A percentile compares a stretch with the other conserved stretches of the same genome.
phyloP scores from a whole-genome alignment of 2,329 filamentous ascomycete species.

The Aspergillus costaricaensis region DNA sequence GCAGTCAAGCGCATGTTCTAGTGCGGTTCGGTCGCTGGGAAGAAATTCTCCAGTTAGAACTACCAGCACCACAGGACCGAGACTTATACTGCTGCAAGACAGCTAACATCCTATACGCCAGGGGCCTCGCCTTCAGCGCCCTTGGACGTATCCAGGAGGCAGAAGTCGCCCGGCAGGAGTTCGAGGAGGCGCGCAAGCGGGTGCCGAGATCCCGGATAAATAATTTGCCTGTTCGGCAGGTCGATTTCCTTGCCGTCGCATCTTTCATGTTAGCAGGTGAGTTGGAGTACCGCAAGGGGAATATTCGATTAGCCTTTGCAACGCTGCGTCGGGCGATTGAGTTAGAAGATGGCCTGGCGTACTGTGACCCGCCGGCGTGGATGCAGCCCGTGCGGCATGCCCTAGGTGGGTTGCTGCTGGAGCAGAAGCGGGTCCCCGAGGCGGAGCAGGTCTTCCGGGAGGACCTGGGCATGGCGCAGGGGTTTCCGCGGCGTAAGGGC shows the following conservation, averaged over 20 bases:
- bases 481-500: constrained; percentile 61
- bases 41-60: constrained; percentile 57
- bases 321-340: constrained; percentile 59
- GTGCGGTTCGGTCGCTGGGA: constrained; percentile 72
- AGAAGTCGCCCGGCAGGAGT: not conserved
- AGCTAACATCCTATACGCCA: constrained; percentile 58
- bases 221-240: constrained; percentile 12
- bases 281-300: constrained; percentile 64
- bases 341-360: constrained; percentile 63
- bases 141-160: not conserved
- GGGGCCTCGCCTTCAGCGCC: not conserved
- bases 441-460: constrained; percentile 59
- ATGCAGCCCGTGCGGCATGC: constrained; percentile 72
- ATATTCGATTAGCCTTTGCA: constrained; percentile 59
- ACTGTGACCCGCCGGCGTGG: constrained; percentile 74
- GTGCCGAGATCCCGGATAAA: constrained; percentile 52
- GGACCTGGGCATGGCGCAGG: constrained; percentile 57
- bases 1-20: constrained; percentile 66
- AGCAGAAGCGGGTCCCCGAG: constrained; percentile 59
- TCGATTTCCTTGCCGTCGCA: constrained; percentile 36
- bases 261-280: constrained; percentile 64
- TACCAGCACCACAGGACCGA: constrained; percentile 59
- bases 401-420: constrained; percentile 66
- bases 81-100: constrained; percentile 67
- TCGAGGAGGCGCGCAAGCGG: constrained; percentile 62